Percentiles rank a stretch among this genome's conserved stretches.
phyloP scores from a whole-genome alignment of 169 alveolate species.

The Nephromyces sp. region DNA sequence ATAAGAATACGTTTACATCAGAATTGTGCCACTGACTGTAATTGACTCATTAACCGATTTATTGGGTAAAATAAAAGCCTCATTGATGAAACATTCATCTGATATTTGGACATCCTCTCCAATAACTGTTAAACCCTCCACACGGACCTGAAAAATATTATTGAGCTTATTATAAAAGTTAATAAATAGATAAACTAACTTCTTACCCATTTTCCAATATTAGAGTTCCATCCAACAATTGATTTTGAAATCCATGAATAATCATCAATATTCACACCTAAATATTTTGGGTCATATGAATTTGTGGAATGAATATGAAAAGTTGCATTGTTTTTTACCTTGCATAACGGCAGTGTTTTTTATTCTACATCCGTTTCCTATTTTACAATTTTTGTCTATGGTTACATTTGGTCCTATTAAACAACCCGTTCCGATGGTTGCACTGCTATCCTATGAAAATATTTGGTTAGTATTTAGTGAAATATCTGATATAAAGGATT shows the following conservation, averaged over 20 bases:
- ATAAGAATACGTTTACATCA: conserved; percentile 6
- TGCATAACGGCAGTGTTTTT: conserved; percentile 67
- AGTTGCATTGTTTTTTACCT: not conserved
- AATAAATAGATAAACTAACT: not conserved
- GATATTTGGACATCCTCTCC: conserved; percentile 83
- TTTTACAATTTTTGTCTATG: conserved; percentile 76
- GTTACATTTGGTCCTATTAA: conserved; percentile 82
- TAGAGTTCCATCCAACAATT: conserved; percentile 84
- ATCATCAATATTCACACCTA: conserved; percentile 56
- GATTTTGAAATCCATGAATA: conserved; percentile 69
- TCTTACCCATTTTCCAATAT: conserved; percentile 82
- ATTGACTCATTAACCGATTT: conserved; percentile 49
- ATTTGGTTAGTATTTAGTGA: not conserved
- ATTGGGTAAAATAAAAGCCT: conserved; percentile 79
- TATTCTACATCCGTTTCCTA: conserved; percentile 84
- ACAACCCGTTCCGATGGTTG: conserved; percentile 68
- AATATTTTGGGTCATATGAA: not conserved
- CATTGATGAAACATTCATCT: conserved; percentile 76
- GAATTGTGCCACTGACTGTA: conserved; percentile 39
- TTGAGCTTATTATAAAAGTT: not conserved
- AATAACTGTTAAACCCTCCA: conserved; percentile 82
- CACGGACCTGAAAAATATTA: conserved; percentile 42
- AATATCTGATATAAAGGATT: not conserved
- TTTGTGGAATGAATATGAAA: too few species aligned
- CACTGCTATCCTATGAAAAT: conserved; percentile 44